A percentile compares a stretch with the other conserved stretches of the same genome.
phyloP scores from a whole-genome alignment of 345 rosid species.

The Pugionium dolabratum region DNA sequence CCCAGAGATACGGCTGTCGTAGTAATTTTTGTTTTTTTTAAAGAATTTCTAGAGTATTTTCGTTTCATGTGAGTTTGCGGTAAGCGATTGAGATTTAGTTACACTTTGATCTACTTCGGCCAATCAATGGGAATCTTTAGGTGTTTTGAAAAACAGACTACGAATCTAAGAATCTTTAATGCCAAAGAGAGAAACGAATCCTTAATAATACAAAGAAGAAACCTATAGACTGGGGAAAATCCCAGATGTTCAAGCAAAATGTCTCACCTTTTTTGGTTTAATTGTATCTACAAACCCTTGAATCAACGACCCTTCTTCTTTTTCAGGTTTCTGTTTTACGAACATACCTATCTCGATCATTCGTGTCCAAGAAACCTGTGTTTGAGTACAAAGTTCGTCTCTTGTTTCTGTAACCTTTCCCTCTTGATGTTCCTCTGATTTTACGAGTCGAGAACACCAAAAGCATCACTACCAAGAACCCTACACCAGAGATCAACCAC shows the following conservation, averaged over 20 bases:
- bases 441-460: conserved; percentile 58
- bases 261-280: conserved; percentile 18
- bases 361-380: conserved; percentile 42
- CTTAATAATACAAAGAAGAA: conserved; percentile 30
- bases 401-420: conserved; percentile 62
- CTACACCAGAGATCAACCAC: conserved; percentile 77
- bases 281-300: conserved; percentile 31
- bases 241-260: conserved; percentile 22
- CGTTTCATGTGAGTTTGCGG: too few species aligned
- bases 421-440: conserved; percentile 56
- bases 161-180: neutral
- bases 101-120: too few species aligned
- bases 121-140: neutral
- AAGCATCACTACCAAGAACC: conserved; percentile 60
- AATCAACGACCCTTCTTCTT: conserved; percentile 19
- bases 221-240: conserved; percentile 24
- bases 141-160: neutral
- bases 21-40: too few species aligned
- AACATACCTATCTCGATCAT: conserved; percentile 50
- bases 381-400: conserved; percentile 56
- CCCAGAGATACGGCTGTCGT: too few species aligned
- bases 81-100: too few species aligned
- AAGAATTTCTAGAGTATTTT: too few species aligned
- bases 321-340: conserved; percentile 49
- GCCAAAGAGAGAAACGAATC: neutral